Conservation (phyloP, 2,329 filamentous ascomycete species). For the Pseudogymnoascus sp. region DNA sequence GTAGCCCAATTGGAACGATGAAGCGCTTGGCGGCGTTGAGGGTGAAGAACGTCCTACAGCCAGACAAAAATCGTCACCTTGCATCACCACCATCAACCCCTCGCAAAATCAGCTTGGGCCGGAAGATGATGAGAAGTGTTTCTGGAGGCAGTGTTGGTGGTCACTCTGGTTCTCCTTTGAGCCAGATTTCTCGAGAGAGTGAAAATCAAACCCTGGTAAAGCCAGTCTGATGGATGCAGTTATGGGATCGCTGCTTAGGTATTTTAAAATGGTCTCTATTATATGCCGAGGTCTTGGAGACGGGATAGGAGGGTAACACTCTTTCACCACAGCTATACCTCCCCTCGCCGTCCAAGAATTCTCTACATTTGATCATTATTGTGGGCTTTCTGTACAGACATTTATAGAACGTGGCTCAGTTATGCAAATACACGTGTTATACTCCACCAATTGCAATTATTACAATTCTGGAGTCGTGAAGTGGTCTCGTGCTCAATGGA, state of each 20-base stretch:
- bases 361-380: not conserved
- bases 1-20: conserved; percentile 17
- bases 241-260: not conserved
- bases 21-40: conserved; percentile 20
- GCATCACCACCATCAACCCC: not conserved
- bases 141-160: not conserved
- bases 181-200: not conserved
- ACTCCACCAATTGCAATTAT: conserved; percentile 5
- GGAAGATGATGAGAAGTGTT: not conserved
- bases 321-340: not conserved
- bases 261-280: not conserved
- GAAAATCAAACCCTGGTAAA: not conserved
- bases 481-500: not conserved
- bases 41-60: conserved; percentile 21
- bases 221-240: not conserved
- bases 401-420: conserved; percentile 6
- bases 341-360: not conserved
- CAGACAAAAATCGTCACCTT: conserved; percentile 21
- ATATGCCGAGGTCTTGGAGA: not conserved
- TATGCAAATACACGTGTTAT: not conserved
- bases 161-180: not conserved
- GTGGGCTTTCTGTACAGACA: conserved; percentile 1
- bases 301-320: not conserved
- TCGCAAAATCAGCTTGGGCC: not conserved
- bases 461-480: not conserved